Percentiles rank a stretch among this genome's conserved stretches.
Conservation (phyloP, 345 rosid species). For the Luvunga scandens region DNA sequence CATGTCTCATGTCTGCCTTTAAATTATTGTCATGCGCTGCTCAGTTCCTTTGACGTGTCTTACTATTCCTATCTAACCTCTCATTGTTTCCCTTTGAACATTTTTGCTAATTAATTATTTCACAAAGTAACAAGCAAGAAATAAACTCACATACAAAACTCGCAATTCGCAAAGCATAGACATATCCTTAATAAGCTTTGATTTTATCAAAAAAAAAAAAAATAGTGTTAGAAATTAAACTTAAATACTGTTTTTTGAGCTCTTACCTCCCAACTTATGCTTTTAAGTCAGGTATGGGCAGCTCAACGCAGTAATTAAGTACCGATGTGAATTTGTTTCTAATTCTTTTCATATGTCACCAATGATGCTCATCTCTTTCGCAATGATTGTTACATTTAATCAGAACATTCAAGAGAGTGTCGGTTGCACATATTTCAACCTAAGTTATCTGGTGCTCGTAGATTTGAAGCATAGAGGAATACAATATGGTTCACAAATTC, state of each 20-base stretch:
- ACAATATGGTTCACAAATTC: background rate
- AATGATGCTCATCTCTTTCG: background rate
- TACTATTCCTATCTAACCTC: background rate
- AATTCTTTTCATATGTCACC: background rate
- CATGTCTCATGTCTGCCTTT: constrained; percentile 4
- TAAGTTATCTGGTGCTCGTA: background rate
- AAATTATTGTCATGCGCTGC: background rate
- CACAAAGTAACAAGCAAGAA: background rate
- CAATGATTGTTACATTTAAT: background rate
- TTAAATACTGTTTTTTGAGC: too few relatives aligned
- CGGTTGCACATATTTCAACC: background rate
- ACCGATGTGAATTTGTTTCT: background rate
- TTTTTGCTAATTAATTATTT: background rate
- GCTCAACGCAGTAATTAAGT: too few relatives aligned
- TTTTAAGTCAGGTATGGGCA: too few relatives aligned
- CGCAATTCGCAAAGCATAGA: background rate
- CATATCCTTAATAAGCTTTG: background rate
- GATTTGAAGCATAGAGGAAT: background rate
- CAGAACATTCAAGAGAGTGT: background rate
- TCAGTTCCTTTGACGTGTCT: background rate
- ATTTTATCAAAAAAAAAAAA: too few relatives aligned
- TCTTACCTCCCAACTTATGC: too few relatives aligned
- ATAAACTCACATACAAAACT: background rate
- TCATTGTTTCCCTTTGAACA: background rate
- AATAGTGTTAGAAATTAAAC: background rate